A percentile compares a stretch with the other conserved stretches of the same genome.
Evolutionary conservation across 768 basidiomycete genomes (phyloP).

Genomic region (Trametes punicea): DNA sequence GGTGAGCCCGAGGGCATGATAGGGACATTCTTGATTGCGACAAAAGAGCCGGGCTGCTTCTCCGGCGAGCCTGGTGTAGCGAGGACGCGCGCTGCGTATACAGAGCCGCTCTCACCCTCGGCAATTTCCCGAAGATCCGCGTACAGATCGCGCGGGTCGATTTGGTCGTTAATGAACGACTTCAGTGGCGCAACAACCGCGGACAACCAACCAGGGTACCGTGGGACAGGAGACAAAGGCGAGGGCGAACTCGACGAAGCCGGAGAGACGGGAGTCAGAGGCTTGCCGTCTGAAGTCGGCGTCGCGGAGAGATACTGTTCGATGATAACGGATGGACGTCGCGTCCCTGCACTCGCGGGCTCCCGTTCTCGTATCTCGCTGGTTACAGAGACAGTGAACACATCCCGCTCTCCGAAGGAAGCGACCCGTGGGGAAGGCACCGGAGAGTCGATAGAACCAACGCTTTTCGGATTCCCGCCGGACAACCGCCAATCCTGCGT

Average conservation of each 20-base stretch:
- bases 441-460: constrained; percentile 23
- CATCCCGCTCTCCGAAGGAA: constrained; percentile 20
- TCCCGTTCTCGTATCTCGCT: constrained; percentile 20
- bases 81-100: constrained; percentile 45
- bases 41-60: constrained; percentile 23
- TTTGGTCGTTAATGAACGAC: constrained; percentile 58
- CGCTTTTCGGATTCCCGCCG: constrained; percentile 5
- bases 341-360: not conserved
- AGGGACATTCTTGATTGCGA: constrained; percentile 75
- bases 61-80: constrained; percentile 18
- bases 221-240: constrained; percentile 43
- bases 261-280: constrained; percentile 19
- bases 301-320: constrained; percentile 14
- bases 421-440: constrained; percentile 23
- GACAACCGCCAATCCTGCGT: constrained; percentile 18
- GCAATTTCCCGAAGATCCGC: constrained; percentile 73
- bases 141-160: constrained; percentile 64
- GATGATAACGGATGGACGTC: constrained; percentile 26
- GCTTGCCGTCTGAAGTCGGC: constrained; percentile 6
- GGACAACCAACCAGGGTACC: constrained; percentile 63
- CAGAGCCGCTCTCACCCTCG: constrained; percentile 78
- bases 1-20: constrained; percentile 54
- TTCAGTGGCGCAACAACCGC: constrained; percentile 55
- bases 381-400: constrained; percentile 18
- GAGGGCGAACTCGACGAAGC: constrained; percentile 26